Evolutionary conservation across 257 asterid genomes (phyloP).

Genomic region (Echites panduratus): DNA sequence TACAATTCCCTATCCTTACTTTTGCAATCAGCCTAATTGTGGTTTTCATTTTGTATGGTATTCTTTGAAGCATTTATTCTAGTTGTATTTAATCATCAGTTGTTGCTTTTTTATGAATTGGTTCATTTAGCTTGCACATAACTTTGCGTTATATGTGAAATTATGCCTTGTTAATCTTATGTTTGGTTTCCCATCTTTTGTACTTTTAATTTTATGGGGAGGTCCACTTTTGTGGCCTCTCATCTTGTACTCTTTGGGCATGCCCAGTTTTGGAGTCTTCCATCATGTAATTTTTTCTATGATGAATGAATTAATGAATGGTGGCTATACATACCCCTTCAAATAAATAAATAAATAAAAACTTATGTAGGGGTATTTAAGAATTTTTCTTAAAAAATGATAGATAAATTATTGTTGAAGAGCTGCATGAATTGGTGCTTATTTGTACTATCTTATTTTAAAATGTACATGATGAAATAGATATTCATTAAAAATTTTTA

Average conservation of each 20-base stretch:
- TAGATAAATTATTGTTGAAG: neutral
- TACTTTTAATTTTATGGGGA: too few species aligned
- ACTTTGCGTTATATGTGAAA: neutral
- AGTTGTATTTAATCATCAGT: neutral
- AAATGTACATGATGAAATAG: neutral
- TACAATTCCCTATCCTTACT: slow-evolving; percentile 12
- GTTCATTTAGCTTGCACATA: neutral
- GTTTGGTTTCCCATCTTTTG: too few species aligned
- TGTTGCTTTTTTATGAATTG: neutral
- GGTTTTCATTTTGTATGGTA: neutral
- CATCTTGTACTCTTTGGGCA: too few species aligned
- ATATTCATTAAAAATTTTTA: neutral
- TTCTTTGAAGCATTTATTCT: neutral
- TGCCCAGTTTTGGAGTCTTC: too few species aligned
- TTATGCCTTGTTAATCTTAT: neutral
- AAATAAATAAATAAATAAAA: too few species aligned
- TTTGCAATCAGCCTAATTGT: neutral
- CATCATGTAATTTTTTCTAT: too few species aligned
- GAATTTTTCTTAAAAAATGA: neutral
- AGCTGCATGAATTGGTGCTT: neutral
- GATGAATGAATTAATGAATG: too few species aligned
- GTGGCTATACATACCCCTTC: too few species aligned
- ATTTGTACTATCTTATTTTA: neutral
- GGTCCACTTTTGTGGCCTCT: too few species aligned
- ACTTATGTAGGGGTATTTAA: neutral